Base-by-base conservation (phyloP, 441 rosid species). In the Brassica hybrid region DNA sequence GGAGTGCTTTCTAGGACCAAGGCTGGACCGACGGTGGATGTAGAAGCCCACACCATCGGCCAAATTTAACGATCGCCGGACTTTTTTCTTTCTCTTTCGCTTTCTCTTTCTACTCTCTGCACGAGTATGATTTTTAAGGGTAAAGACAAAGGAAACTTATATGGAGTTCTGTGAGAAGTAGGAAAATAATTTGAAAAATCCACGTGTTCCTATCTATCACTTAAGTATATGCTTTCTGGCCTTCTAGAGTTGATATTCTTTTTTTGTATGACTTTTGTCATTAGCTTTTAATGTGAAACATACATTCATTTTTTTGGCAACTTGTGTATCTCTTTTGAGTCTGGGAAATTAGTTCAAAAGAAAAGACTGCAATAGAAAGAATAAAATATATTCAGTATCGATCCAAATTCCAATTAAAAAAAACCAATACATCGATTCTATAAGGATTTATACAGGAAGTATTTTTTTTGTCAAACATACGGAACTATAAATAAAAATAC, bases 231-330 rank as follows among this genome's bases (percentile, higher is more conserved):
- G 17, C 18, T 48, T 48, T 48, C 17, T 48, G 18, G 56, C 56
- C 18, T 54, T 62, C 65, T 9, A 30, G 58, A 60, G 14, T 23
- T 21, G 38, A 73, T 36, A 73, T 65, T 65, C 41, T 18, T 32
- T 73, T 48, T 48, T 64, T 65, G 57, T 73, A 32, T 30, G 27
- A 17, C 5, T 58, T 17, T 72, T 48, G 52, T 48, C 56, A n/a
- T 48, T 14, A 48, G 56, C 56, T 45, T 48, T 48, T 48, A 48
- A 17, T 48, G 18, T 48, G 54, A 48, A 48, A n/a, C 17, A 48
- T 45, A 45, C 52, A 48, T 48, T n/a, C 18, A 48, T 48, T 48
- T n/a, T 45, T 43, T 45, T 48, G 56, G 17, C 17, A 48, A 48
- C 56, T 48, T 48, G 17, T 48, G 56, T 48, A 48, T 48, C 18